Base-by-base conservation (phyloP, 2,329 filamentous ascomycete genomes). In the Orbilia ellipsospora region DNA sequence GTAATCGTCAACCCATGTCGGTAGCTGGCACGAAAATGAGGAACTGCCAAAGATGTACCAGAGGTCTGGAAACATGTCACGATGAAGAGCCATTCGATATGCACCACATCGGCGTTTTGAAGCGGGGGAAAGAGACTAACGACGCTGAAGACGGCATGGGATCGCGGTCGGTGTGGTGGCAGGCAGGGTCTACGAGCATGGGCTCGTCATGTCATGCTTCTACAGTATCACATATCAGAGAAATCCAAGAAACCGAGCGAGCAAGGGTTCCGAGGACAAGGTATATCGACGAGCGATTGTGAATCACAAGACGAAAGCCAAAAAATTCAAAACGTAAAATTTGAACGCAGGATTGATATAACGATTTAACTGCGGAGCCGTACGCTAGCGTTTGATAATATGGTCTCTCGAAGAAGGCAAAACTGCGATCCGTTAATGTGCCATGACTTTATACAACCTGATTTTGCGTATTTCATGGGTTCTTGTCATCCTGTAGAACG, bases 61-160 rank as follows among this genome's bases (percentile, higher is more conserved):
- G 26, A 16, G 28, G 44, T 20, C 40, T 51, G 13, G 31, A 59
- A 1, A 12, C 13, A 48, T 18, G 2, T 18, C 13, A n/a, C 44
- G 16, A 51, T 7, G 16, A 18, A 48, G 5, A n/a, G 48, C 31
- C 45, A 56, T 54, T 65, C 40, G 28, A 48, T 31, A 61, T 54
- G 44, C 31, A 68, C 40, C 50, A 44, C 51, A 61, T 74, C 70
- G 70, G 70, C 16, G 54, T 74, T 74, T 74, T 50, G 48, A 68
- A 59, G 70, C 70, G 70, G 70, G 70, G 70, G 70, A 44, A 23
- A 40, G 57, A 28, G 40, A 23, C 23, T 20, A 45, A 62, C 40
- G 15, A 23, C 7, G 48, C 48, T 52, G 55, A 44, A 51, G 65
- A 61, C 26, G 54, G 36, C 66, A 70, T 70, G 57, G 66, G 50